A percentile compares a stretch with the other conserved stretches of the same genome.
Conservation (phyloP, 768 basidiomycete genomes). For the Mrakia gelida region DNA sequence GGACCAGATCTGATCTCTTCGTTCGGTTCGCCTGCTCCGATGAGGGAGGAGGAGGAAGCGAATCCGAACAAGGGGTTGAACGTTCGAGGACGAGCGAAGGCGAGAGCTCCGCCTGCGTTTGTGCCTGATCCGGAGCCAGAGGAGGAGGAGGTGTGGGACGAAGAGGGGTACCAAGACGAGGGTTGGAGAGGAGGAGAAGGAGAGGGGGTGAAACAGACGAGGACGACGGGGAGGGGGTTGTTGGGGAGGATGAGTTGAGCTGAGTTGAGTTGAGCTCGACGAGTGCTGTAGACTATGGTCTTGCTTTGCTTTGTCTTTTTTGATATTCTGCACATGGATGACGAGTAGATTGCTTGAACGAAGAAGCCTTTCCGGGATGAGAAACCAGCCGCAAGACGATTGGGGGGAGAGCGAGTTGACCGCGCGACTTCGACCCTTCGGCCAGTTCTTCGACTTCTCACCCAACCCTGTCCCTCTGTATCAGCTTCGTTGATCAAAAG, state of each 20-base stretch:
- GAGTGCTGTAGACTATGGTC: no score
- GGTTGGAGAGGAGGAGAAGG: background rate
- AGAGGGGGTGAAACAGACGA: background rate
- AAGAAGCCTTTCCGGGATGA: no score
- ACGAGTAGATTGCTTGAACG: no score
- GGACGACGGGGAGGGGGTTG: background rate
- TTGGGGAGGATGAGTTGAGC: background rate
- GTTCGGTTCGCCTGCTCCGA: background rate
- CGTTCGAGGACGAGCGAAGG: background rate
- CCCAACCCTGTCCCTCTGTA: no score
- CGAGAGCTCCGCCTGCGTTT: background rate
- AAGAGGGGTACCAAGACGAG: background rate
- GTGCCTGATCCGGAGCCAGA: background rate
- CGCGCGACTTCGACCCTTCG: no score
- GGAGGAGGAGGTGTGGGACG: background rate
- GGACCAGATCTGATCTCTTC: background rate
- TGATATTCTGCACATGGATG: no score
- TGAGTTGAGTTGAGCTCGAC: no score
- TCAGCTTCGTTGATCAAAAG: no score
- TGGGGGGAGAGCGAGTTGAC: no score
- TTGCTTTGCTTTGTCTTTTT: no score
- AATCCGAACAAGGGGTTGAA: background rate
- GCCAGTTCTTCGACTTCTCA: no score
- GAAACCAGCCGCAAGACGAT: no score
- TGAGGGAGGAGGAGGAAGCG: background rate